phyloP scores from a whole-genome alignment of 2,329 filamentous ascomycete genomes.

The Drechslerella coelobrocha region DNA sequence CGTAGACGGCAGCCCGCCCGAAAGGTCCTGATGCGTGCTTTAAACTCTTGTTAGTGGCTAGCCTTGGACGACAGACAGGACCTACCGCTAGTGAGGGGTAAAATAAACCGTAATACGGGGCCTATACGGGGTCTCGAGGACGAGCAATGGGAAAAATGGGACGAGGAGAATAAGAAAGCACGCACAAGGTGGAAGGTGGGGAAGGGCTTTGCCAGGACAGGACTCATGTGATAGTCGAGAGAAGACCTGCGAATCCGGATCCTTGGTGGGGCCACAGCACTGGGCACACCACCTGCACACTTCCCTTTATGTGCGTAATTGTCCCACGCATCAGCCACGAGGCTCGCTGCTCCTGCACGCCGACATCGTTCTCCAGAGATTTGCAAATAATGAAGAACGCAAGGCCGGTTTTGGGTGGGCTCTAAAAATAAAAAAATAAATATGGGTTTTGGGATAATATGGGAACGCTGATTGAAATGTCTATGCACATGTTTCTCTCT shows the following conservation, averaged over 20 bases:
- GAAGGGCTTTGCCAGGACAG: not conserved
- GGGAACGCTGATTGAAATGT: too few relatives aligned
- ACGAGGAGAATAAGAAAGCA: not conserved
- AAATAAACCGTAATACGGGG: not conserved
- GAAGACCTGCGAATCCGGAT: too few relatives aligned
- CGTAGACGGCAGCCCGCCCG: conserved; percentile 6
- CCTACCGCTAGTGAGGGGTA: conserved; percentile 1
- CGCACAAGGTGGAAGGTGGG: not conserved
- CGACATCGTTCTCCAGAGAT: not conserved
- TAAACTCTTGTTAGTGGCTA: too few relatives aligned
- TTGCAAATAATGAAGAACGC: conserved; percentile 2
- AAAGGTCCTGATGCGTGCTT: too few relatives aligned
- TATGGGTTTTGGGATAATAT: not conserved
- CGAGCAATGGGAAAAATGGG: not conserved
- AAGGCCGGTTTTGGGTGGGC: conserved; percentile 4
- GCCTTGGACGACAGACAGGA: too few relatives aligned
- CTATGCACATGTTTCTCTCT: too few relatives aligned
- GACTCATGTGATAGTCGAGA: conserved; percentile 19
- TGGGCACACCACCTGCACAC: conserved; percentile 5
- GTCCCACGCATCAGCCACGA: conserved; percentile 47
- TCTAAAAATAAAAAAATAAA: conserved; percentile 19
- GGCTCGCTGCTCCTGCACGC: conserved; percentile 1
- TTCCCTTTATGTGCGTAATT: conserved; percentile 41
- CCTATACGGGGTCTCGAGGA: too few relatives aligned
- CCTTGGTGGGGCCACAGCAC: conserved; percentile 15